Base-by-base conservation (phyloP, 148 eudicot species). In the Vaccinium corymbosum region DNA sequence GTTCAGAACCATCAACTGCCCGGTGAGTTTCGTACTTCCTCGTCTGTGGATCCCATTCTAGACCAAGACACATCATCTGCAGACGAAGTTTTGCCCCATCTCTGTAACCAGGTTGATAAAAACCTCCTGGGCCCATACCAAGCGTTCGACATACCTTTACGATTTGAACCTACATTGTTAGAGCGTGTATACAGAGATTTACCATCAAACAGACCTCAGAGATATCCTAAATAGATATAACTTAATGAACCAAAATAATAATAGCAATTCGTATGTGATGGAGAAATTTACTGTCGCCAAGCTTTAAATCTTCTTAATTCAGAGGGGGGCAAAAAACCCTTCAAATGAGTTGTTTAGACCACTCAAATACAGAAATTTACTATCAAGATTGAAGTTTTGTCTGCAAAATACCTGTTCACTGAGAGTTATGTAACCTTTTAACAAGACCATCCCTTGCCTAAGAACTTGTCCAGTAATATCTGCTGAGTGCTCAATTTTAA, bases 31-130 rank as follows among this genome's bases (percentile, higher is more conserved):
- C 76, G 76, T 92, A 92, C 62, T 71, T 86, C 68, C 86, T 87
- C 12, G 92, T 90, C 76, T 88, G 85, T 10, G 94, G 95, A 84
- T 94, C 90, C 97, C 97, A 94, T 78, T 90, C 90, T 38, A 25
- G 83, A 85, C 97, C 97, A 15, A 94, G 87, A 82, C 94, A 94
- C 97, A 92, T 94, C 97, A 91, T 89, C 42, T 86, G 86, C 78
- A 94, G 79, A 22, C 89, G 91, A 0, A 94, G 91, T 85, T 90
- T 93, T n/a, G 90, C 86, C 77, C 94, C 94, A 78, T 87, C 88
- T 17, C 81, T 82, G 81, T 87, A 91, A 78, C 90, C 87, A 76
- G 95, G 95, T 29, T 84, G 90, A 85, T 93, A 94, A 84, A 94
- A 94, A 50, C 98, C 95, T 13, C 93, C 94, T 0, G 85, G 90